These are phyloP conservation scores for Fusarium sp. DNA, from an alignment of 2,329 filamentous ascomycete genomes.

Conservation along the genomic window DNA sequence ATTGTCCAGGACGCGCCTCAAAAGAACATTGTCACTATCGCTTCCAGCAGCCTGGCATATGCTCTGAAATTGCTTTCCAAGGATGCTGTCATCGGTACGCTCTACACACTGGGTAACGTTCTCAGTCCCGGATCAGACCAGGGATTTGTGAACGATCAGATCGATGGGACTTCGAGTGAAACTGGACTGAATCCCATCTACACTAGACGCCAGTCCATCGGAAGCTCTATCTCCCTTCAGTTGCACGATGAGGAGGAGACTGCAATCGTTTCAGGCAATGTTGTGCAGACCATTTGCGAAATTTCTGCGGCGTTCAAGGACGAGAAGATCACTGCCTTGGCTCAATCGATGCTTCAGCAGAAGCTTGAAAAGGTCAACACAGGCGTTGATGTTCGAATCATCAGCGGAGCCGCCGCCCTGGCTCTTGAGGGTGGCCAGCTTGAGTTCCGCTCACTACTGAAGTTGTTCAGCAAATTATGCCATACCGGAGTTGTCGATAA, in stretches of 20 bases:
- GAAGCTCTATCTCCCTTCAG: constrained; percentile 83
- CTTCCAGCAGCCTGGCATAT: constrained; percentile 86
- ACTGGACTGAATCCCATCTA: constrained; percentile 60
- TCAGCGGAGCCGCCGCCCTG: constrained; percentile 82
- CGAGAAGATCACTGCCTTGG: constrained; percentile 91
- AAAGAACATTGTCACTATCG: constrained; percentile 76
- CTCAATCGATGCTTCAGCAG: constrained; percentile 95
- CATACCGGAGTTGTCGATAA: constrained; percentile 78
- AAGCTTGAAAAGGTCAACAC: constrained; percentile 89
- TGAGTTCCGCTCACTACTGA: constrained; percentile 88
- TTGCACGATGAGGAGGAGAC: constrained; percentile 83
- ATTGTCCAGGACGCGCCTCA: constrained; percentile 86
- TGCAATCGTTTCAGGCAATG: constrained; percentile 80
- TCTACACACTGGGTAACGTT: constrained; percentile 97
- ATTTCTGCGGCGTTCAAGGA: constrained; percentile 86
- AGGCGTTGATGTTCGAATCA: constrained; percentile 84
- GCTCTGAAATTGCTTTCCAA: constrained; percentile 86
- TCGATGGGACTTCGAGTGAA: constrained; percentile 58
- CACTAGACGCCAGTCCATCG: constrained; percentile 68
- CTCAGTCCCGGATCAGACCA: constrained; percentile 78
- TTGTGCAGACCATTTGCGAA: constrained; percentile 95
- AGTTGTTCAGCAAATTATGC: constrained; percentile 81
- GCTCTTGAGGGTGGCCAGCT: constrained; percentile 80
- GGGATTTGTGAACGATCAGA: constrained; percentile 64
- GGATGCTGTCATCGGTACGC: constrained; percentile 91